Conservation (phyloP, 495 filamentous ascomycete genomes). For the Hypoxylon lienhwacheense region DNA sequence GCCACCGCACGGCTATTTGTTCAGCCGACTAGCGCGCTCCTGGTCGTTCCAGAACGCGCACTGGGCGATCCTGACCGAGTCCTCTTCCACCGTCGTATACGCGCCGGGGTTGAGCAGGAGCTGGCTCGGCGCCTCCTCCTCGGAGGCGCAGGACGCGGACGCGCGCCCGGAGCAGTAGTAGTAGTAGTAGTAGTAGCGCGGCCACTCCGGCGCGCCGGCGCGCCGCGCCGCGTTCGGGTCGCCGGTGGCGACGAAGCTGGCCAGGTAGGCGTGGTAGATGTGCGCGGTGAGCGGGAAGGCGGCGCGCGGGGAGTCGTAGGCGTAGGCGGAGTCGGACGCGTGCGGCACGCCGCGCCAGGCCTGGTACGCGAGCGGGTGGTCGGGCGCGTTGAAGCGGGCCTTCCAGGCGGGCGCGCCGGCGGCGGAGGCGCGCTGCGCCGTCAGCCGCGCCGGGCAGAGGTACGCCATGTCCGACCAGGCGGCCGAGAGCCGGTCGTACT, state of each 20-base stretch:
- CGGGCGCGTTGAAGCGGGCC: slow-evolving; percentile 1
- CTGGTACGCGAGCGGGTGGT: not conserved
- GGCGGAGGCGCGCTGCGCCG: not conserved
- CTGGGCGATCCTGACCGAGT: not conserved
- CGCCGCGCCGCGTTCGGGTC: not conserved
- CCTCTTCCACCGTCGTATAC: not conserved
- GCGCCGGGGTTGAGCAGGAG: not conserved
- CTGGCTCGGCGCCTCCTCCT: not conserved
- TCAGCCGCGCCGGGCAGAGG: not conserved
- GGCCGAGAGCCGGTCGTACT: slow-evolving; percentile 2
- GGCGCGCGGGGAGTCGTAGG: not conserved
- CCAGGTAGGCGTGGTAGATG: slow-evolving; percentile 1
- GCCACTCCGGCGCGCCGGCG: not conserved
- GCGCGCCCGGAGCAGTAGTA: too few relatives aligned
- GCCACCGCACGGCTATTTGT: too few relatives aligned
- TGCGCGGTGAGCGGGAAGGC: not conserved
- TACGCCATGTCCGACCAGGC: slow-evolving; percentile 5
- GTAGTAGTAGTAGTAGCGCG: not conserved
- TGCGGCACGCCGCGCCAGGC: slow-evolving; percentile 1
- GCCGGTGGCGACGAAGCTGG: slow-evolving; percentile 1
- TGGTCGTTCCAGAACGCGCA: not conserved
- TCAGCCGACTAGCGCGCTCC: not conserved
- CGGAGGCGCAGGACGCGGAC: not conserved
- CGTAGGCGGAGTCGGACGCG: not conserved
- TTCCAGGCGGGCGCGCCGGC: not conserved